A percentile compares a stretch with the other conserved stretches of the same genome.
phyloP scores from a whole-genome alignment of 2,329 filamentous ascomycete genomes.

The Zopfia rhizophila region DNA sequence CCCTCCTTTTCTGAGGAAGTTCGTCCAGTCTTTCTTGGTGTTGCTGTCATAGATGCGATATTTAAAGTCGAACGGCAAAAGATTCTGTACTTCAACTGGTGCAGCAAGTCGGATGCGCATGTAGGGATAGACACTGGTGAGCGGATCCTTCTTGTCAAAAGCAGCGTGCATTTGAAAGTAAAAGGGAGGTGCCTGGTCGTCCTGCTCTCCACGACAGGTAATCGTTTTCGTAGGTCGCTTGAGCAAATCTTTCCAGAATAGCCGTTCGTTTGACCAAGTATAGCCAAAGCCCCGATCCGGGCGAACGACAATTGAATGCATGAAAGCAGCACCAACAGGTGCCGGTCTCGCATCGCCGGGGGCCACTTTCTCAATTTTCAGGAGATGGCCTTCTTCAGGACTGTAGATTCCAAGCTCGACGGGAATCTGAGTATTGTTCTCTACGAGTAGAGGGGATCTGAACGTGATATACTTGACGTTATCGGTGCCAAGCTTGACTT shows the following conservation, averaged over 20 bases:
- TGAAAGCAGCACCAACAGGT: conserved; percentile 89
- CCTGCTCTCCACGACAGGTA: conserved; percentile 86
- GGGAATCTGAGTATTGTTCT: conserved; percentile 97
- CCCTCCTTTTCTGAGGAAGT: conserved; percentile 95
- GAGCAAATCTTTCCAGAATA: conserved; percentile 94
- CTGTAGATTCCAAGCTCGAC: conserved; percentile 94
- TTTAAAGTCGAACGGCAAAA: conserved; percentile 98
- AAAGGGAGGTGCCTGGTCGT: conserved; percentile 81
- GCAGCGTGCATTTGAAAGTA: conserved; percentile 95
- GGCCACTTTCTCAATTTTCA: conserved; percentile 97
- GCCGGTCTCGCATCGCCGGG: conserved; percentile 90
- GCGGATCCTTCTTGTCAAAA: conserved; percentile 84
- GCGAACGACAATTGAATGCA: conserved; percentile 87
- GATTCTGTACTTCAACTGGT: conserved; percentile 91
- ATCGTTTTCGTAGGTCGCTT: conserved; percentile 86
- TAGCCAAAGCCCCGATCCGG: conserved; percentile 98
- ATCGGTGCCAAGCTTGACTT: conserved; percentile 88
- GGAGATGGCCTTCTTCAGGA: conserved; percentile 83
- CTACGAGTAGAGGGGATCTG: conserved; percentile 87
- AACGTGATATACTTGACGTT: conserved; percentile 99
- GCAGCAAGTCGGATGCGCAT: conserved; percentile 94
- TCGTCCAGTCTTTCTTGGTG: conserved; percentile 98
- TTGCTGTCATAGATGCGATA: conserved; percentile 99
- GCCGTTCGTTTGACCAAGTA: conserved; percentile 86
- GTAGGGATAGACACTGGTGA: conserved; percentile 88